phyloP scores from a whole-genome alignment of 768 basidiomycete genomes.

The Auriscalpium vulgare region DNA sequence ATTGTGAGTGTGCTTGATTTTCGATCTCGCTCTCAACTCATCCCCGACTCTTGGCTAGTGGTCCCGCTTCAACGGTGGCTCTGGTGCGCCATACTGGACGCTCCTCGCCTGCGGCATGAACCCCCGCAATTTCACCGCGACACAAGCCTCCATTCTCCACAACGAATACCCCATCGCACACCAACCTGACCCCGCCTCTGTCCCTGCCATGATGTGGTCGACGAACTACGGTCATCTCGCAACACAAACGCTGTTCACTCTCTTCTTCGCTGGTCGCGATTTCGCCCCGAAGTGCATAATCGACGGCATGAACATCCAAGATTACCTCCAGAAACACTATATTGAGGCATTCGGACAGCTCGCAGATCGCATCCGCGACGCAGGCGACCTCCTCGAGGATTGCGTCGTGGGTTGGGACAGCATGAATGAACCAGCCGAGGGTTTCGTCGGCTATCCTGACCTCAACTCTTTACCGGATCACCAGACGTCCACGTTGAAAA shows the following conservation, averaged over 20 bases:
- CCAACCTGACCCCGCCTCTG: conserved; percentile 54
- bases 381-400: conserved; percentile 69
- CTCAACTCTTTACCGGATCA: conserved; percentile 53
- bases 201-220: conserved; percentile 95
- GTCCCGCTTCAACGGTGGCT: conserved; percentile 93
- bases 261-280: conserved; percentile 87
- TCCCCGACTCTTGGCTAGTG: conserved; percentile 42
- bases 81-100: conserved; percentile 94
- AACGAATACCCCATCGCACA: conserved; percentile 73
- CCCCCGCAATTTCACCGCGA: conserved; percentile 76
- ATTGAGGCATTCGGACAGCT: conserved; percentile 68
- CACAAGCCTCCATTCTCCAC: conserved; percentile 81
- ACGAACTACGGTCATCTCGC: conserved; percentile 91
- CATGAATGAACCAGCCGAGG: conserved; percentile 91
- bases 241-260: conserved; percentile 83
- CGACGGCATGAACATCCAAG: conserved; percentile 88
- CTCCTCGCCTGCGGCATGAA: conserved; percentile 85
- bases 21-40: background rate
- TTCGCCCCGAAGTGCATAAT: conserved; percentile 90
- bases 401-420: conserved; percentile 97
- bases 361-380: conserved; percentile 68
- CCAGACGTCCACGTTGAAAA: conserved; percentile 71
- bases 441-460: conserved; percentile 65
- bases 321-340: conserved; percentile 74
- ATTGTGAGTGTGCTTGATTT: conserved; percentile 45